Evolutionary conservation across 1,284 basidiomycete genomes (phyloP).

Genomic region (Xerocomus minutiporus): DNA sequence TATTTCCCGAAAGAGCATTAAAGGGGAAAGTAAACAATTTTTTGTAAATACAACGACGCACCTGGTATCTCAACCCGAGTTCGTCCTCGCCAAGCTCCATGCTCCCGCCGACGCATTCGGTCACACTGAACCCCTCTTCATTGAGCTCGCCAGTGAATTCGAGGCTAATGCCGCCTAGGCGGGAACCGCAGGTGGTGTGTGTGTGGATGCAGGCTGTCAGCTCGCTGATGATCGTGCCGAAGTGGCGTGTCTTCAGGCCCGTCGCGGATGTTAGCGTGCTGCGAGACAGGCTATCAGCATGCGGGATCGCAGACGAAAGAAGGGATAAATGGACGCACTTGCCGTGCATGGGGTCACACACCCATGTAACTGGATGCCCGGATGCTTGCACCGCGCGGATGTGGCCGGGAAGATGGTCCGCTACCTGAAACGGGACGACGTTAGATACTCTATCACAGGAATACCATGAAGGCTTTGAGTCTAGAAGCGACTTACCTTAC

Average conservation of each 20-base stretch:
- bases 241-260: constrained; percentile 86
- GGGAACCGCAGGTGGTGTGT: constrained; percentile 66
- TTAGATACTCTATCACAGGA: background rate
- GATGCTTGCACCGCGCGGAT: constrained; percentile 81
- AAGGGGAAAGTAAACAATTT: background rate
- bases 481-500: constrained; percentile 50
- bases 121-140: constrained; percentile 89
- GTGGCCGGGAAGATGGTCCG: constrained; percentile 71
- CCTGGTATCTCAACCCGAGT: constrained; percentile 71
- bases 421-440: constrained; percentile 48
- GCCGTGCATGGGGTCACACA: constrained; percentile 98
- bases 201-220: constrained; percentile 80
- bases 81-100: constrained; percentile 76
- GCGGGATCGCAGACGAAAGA: background rate
- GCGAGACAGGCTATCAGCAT: background rate
- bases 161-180: constrained; percentile 91
- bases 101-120: constrained; percentile 77
- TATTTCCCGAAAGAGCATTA: background rate
- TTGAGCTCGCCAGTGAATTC: constrained; percentile 96
- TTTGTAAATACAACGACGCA: constrained; percentile 26
- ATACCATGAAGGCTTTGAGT: background rate
- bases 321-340: constrained; percentile 54
- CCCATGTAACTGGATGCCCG: constrained; percentile 86
- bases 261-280: constrained; percentile 78
- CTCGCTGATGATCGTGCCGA: constrained; percentile 88